Conservation (phyloP, 495 filamentous ascomycete species). For the Xylaria palmicola region DNA sequence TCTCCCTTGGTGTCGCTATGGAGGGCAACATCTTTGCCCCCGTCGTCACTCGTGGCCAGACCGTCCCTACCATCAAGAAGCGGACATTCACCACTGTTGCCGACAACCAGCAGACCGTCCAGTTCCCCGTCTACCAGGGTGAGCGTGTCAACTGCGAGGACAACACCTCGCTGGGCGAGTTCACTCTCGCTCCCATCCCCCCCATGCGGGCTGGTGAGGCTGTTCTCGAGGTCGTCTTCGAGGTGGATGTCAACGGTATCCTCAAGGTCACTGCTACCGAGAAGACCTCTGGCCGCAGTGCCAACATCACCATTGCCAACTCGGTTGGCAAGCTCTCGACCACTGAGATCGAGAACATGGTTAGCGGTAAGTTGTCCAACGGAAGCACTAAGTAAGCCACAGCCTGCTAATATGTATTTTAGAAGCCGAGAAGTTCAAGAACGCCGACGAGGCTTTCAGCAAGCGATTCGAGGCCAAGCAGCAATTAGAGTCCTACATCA, state of each 20-base stretch:
- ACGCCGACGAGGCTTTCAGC: constrained; percentile 94
- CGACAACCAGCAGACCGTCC: constrained; percentile 93
- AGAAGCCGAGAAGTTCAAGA: constrained; percentile 99
- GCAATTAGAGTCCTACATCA: constrained; percentile 98
- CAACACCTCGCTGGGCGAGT: constrained; percentile 98
- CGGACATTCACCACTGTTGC: constrained; percentile 95
- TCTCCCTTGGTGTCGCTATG: constrained; percentile 99
- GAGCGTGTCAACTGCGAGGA: constrained; percentile 99
- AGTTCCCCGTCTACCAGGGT: constrained; percentile 98
- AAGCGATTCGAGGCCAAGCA: constrained; percentile 99
- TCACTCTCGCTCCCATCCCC: constrained; percentile 95
- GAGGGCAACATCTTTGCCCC: constrained; percentile 99
- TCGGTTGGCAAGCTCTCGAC: constrained; percentile 97
- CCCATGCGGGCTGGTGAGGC: constrained; percentile 98
- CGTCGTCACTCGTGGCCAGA: constrained; percentile 87
- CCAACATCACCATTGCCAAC: constrained; percentile 99
- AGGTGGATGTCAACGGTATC: constrained; percentile 99
- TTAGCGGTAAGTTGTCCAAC: constrained; percentile 62
- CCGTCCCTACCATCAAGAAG: constrained; percentile 94
- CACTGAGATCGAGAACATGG: constrained; percentile 95
- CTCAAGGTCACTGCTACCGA: constrained; percentile 99
- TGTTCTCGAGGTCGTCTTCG: constrained; percentile 96
- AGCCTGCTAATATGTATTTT: constrained; percentile 18
- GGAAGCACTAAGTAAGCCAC: background rate
- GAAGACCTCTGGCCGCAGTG: constrained; percentile 96